Evolutionary conservation across 179 eudicot genomes (phyloP).

Genomic region (Corrigiola litoralis): DNA sequence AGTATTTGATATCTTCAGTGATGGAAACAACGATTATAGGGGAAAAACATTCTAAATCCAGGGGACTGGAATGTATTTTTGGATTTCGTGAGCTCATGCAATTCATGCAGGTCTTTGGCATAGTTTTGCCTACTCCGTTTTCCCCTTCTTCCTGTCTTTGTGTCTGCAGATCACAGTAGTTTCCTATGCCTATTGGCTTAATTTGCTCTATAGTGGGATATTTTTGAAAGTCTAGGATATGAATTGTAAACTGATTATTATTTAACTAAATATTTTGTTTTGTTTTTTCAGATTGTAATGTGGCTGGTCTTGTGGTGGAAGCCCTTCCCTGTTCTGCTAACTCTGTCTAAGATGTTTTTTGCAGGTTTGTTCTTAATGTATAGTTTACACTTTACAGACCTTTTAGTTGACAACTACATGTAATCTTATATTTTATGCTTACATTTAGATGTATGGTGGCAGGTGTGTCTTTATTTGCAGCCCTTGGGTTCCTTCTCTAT

Average conservation of each 20-base stretch:
- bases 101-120: too few species aligned
- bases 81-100: too few species aligned
- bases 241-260: not conserved
- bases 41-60: not conserved
- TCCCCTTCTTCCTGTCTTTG: too few species aligned
- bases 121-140: too few species aligned
- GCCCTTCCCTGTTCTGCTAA: constrained; percentile 54
- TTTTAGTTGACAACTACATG: not conserved
- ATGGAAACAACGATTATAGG: not conserved
- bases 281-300: constrained; percentile 49
- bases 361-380: constrained; percentile 53
- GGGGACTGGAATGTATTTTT: not conserved
- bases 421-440: not conserved
- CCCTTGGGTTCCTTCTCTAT: constrained; percentile 64
- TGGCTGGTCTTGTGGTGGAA: constrained; percentile 95
- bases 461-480: constrained; percentile 62
- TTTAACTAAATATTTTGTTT: constrained; percentile 7
- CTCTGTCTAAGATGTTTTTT: constrained; percentile 82
- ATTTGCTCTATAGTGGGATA: not conserved
- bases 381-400: not conserved
- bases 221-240: not conserved
- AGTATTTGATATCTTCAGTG: not conserved
- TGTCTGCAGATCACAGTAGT: too few species aligned
- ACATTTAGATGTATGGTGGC: constrained; percentile 26
- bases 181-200: not conserved